phyloP scores from a whole-genome alignment of 768 basidiomycete species.

The Cystobasidium onofrii region DNA sequence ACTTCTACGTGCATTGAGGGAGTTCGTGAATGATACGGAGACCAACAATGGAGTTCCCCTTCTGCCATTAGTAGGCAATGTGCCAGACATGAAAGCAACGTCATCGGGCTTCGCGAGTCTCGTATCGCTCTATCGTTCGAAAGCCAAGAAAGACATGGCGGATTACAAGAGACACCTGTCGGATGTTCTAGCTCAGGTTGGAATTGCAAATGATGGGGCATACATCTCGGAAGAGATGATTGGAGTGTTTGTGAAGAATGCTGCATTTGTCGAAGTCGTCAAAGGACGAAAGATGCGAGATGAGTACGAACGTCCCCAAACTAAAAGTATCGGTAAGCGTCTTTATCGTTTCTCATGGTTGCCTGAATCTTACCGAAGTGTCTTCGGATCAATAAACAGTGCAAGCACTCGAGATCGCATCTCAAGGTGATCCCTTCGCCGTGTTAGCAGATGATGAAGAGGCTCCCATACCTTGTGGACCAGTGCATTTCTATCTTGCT shows the following conservation, averaged over 20 bases:
- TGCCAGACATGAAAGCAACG: conserved; percentile 94
- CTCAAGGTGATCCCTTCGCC: conserved; percentile 17
- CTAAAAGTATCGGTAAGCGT: conserved; percentile 9
- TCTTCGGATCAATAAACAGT: conserved; percentile 4
- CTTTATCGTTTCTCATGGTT: too few species aligned
- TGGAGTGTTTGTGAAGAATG: conserved; percentile 47
- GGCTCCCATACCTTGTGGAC: conserved; percentile 15
- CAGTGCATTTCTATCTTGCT: conserved; percentile 45
- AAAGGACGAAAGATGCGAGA: conserved; percentile 44
- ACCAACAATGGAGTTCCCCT: conserved; percentile 51
- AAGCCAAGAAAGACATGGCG: conserved; percentile 50
- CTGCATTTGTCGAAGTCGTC: conserved; percentile 45
- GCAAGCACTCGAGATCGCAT: background rate
- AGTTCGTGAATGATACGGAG: conserved; percentile 52
- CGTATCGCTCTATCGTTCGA: conserved; percentile 72
- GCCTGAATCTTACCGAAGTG: too few species aligned
- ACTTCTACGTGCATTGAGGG: conserved; percentile 64
- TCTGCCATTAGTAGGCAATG: conserved; percentile 71
- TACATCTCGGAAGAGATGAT: conserved; percentile 44
- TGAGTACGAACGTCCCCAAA: conserved; percentile 34
- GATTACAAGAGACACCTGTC: conserved; percentile 40
- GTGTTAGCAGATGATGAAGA: background rate
- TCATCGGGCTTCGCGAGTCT: conserved; percentile 73
- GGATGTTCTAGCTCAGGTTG: conserved; percentile 37
- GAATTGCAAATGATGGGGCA: conserved; percentile 34